Percentiles rank a stretch among this genome's conserved stretches.
These are phyloP conservation scores for Rhododendron vialii DNA, from an alignment of 148 eudicot species.

Conservation along the genomic window DNA sequence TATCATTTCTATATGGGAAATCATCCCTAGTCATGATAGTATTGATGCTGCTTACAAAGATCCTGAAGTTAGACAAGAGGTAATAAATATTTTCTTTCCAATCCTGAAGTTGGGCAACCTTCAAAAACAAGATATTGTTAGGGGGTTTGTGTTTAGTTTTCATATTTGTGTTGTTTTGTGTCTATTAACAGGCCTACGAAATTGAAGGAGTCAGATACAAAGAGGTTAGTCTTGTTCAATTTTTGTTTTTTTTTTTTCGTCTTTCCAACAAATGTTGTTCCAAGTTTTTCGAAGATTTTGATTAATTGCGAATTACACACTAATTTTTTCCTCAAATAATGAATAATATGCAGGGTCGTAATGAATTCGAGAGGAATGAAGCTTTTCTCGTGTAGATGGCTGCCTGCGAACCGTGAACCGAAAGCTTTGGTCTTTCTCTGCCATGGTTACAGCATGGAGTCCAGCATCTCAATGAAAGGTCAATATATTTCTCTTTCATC, in stretches of 20 bases:
- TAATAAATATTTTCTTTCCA: conserved; percentile 1
- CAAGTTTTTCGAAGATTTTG: neutral
- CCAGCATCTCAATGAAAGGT: neutral
- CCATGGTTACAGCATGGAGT: neutral
- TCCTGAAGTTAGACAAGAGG: conserved; percentile 45
- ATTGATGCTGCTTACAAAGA: conserved; percentile 69
- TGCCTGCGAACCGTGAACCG: neutral
- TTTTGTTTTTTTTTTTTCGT: neutral
- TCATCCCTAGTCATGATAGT: conserved; percentile 70
- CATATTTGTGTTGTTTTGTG: neutral
- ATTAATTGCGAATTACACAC: neutral
- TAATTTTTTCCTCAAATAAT: neutral
- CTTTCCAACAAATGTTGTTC: neutral
- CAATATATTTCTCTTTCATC: neutral
- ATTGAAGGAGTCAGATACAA: conserved; percentile 6
- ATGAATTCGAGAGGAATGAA: neutral
- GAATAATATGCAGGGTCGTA: neutral
- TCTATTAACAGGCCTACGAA: neutral
- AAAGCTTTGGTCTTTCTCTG: neutral
- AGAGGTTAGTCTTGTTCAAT: conserved; percentile 8
- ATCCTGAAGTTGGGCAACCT: neutral
- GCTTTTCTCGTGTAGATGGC: neutral
- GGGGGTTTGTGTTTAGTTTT: neutral
- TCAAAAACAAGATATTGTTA: neutral
- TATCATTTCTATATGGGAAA: conserved; percentile 66